Conservation (phyloP, 345 rosid species). For the Mangifera indica region DNA sequence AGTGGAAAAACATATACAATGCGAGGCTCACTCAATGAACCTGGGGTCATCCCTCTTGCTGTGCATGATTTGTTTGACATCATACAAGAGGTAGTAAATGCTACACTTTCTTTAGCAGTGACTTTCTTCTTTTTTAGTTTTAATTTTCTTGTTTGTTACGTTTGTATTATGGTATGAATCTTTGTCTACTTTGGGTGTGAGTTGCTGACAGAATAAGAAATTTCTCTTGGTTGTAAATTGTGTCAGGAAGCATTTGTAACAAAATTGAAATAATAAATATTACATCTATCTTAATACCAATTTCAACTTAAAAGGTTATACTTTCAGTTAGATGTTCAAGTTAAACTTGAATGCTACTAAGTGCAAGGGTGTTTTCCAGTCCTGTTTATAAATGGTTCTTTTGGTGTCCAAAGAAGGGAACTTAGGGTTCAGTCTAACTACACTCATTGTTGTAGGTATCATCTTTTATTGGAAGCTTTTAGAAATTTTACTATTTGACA, state of each 20-base stretch:
- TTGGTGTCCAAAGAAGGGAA: neutral
- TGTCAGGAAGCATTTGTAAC: neutral
- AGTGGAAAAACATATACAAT: slow-evolving; percentile 97
- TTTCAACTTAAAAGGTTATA: neutral
- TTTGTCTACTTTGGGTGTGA: neutral
- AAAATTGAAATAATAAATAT: neutral
- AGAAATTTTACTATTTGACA: neutral
- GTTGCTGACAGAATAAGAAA: neutral
- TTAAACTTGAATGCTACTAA: neutral
- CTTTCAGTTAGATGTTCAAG: neutral
- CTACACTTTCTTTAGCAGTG: neutral
- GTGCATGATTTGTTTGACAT: slow-evolving; percentile 67
- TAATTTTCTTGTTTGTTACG: neutral
- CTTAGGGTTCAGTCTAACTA: neutral
- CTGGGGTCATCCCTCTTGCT: slow-evolving; percentile 86
- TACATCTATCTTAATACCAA: neutral
- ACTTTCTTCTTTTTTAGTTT: neutral
- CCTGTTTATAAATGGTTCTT: neutral
- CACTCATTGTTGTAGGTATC: neutral
- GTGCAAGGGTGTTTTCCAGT: neutral
- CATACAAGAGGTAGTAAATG: slow-evolving; percentile 54
- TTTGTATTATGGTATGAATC: neutral
- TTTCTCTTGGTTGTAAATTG: no score
- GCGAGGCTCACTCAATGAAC: slow-evolving; percentile 79
- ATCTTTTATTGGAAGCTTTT: neutral